phyloP scores from a whole-genome alignment of 495 filamentous ascomycete species.

The Terfezia claveryi region DNA sequence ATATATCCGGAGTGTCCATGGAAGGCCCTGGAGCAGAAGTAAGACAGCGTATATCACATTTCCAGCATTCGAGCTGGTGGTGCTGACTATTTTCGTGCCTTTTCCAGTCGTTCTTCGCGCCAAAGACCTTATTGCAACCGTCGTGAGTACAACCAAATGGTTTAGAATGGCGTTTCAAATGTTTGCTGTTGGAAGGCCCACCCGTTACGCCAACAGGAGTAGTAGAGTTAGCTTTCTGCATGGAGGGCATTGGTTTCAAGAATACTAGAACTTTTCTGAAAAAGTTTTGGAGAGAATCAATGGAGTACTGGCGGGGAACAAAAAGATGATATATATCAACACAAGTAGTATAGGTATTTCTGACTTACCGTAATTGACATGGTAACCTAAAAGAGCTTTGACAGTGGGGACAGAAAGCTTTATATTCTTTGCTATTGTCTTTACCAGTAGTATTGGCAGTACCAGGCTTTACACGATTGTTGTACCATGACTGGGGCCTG shows the following conservation, averaged over 20 bases:
- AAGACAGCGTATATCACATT: conserved; percentile 31
- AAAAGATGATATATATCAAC: too few species aligned
- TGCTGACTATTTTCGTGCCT: conserved; percentile 84
- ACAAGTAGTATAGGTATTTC: background rate
- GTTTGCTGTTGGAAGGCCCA: conserved; percentile 37
- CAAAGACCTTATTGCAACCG: conserved; percentile 54
- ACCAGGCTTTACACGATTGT: too few species aligned
- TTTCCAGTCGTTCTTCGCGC: conserved; percentile 94
- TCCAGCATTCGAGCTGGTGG: conserved; percentile 51
- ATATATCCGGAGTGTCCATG: conserved; percentile 19
- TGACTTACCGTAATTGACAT: background rate
- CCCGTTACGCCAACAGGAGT: too few species aligned
- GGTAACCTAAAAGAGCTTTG: background rate
- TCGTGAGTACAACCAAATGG: conserved; percentile 75
- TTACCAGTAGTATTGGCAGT: too few species aligned
- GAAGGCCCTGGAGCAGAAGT: background rate
- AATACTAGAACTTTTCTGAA: background rate
- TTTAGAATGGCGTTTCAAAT: conserved; percentile 63
- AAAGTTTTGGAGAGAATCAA: background rate
- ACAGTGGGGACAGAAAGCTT: background rate
- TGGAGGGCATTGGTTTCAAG: too few species aligned
- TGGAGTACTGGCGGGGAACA: too few species aligned
- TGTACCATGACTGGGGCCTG: too few species aligned
- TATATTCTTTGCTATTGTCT: background rate
- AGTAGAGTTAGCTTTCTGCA: too few species aligned